These are phyloP conservation scores for Erythrobasidium hasegawianum DNA, from an alignment of 1,284 basidiomycete species.

Conservation along the genomic window DNA sequence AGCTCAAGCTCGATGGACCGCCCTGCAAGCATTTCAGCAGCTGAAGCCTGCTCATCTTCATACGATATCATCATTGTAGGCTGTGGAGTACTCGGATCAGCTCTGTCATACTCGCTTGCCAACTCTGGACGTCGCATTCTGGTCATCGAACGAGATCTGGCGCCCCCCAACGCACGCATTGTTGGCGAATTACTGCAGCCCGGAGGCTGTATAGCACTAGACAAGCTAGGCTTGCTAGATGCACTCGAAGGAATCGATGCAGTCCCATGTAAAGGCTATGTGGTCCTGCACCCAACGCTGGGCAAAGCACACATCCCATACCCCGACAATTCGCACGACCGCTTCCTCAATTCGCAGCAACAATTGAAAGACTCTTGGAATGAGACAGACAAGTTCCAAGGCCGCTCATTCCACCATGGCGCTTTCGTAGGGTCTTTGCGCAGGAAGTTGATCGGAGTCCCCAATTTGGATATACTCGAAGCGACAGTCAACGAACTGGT, in stretches of 20 bases:
- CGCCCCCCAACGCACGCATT: constrained; percentile 83
- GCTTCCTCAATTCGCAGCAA: constrained; percentile 46
- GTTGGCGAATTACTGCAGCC: constrained; percentile 97
- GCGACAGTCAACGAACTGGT: constrained; percentile 74
- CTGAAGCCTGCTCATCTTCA: not conserved
- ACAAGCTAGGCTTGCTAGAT: constrained; percentile 68
- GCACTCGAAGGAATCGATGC: constrained; percentile 83
- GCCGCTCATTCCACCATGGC: constrained; percentile 92
- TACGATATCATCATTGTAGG: constrained; percentile 69
- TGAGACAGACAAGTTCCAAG: constrained; percentile 48
- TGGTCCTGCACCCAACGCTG: constrained; percentile 61
- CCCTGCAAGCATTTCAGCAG: constrained; percentile 1
- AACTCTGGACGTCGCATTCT: constrained; percentile 58
- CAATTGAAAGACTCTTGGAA: constrained; percentile 3
- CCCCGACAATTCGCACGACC: constrained; percentile 59
- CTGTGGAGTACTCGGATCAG: constrained; percentile 77
- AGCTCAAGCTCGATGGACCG: constrained; percentile 1
- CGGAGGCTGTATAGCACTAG: constrained; percentile 75
- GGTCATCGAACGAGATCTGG: constrained; percentile 79
- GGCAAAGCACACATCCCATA: constrained; percentile 77
- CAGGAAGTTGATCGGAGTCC: constrained; percentile 58
- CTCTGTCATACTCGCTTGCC: constrained; percentile 57
- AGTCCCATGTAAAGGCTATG: constrained; percentile 80
- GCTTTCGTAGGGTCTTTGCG: constrained; percentile 78
- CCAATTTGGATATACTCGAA: constrained; percentile 67